Percentiles rank a stretch among this genome's conserved stretches.
Evolutionary conservation across 208 protist genomes (phyloP).

Genomic region (Wallacemonas sp.): DNA sequence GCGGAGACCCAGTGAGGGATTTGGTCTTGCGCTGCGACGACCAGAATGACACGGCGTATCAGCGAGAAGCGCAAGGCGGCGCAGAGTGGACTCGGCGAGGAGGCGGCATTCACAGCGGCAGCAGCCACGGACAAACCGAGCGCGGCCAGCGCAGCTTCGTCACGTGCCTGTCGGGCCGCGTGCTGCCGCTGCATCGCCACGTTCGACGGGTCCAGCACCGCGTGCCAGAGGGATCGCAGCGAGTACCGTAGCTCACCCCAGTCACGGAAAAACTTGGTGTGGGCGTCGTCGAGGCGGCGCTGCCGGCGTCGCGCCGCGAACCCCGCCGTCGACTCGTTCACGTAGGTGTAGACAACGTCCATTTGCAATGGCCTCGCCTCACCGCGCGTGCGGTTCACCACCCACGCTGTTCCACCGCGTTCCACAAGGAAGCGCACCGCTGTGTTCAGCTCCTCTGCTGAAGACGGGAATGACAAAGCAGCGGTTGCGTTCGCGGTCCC

Average conservation of each 20-base stretch:
- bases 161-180: slow-evolving; percentile 22
- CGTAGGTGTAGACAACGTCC: slow-evolving; percentile 63
- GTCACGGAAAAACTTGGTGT: slow-evolving; percentile 29
- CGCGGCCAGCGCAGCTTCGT: slow-evolving; percentile 15
- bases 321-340: slow-evolving; percentile 42
- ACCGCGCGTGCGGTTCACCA: slow-evolving; percentile 22
- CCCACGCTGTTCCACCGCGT: slow-evolving; percentile 44
- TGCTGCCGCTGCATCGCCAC: slow-evolving; percentile 28
- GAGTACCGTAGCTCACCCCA: slow-evolving; percentile 66
- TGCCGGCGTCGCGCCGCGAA: slow-evolving; percentile 26
- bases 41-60: slow-evolving; percentile 14
- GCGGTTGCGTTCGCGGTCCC: neutral
- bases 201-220: slow-evolving; percentile 17
- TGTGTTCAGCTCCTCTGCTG: neutral
- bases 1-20: slow-evolving; percentile 18
- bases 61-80: slow-evolving; percentile 5
- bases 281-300: slow-evolving; percentile 6
- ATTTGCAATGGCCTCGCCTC: slow-evolving; percentile 38
- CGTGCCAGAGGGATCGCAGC: slow-evolving; percentile 37
- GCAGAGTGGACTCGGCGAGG: neutral
- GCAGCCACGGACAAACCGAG: neutral
- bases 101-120: neutral
- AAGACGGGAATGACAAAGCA: neutral
- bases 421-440: slow-evolving; percentile 32
- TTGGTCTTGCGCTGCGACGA: slow-evolving; percentile 15